Percentiles rank a stretch among this genome's conserved stretches.
These are phyloP conservation scores for Elymus sibiricus DNA, from an alignment of 176 grass and related monocot genomes.

Conservation along the genomic window DNA sequence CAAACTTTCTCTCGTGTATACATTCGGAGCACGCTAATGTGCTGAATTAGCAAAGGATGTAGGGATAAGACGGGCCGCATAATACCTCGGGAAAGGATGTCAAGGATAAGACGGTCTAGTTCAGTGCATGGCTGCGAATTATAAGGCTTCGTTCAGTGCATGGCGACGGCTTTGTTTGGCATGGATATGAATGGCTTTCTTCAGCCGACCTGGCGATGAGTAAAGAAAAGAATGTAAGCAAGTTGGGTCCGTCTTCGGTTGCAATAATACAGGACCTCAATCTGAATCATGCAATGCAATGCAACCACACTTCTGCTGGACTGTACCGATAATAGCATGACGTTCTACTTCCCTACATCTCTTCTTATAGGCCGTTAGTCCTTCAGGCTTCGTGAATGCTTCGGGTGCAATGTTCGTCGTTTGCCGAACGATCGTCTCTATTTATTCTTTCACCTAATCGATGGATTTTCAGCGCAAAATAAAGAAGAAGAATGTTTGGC, in stretches of 20 bases:
- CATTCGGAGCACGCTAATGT: not conserved
- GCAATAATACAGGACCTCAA: not conserved
- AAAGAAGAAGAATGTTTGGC: too few species aligned
- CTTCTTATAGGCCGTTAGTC: not conserved
- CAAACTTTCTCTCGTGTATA: not conserved
- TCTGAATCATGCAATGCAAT: not conserved
- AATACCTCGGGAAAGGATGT: not conserved
- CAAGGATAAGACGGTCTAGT: not conserved
- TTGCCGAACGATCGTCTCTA: too few species aligned
- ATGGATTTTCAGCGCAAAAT: not conserved
- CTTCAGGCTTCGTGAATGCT: not conserved
- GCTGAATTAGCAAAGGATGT: not conserved
- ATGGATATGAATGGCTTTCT: not conserved
- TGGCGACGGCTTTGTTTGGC: not conserved
- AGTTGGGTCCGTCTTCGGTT: not conserved
- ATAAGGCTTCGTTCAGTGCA: not conserved
- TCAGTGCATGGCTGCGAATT: not conserved
- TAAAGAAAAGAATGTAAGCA: not conserved
- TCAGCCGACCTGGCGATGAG: not conserved
- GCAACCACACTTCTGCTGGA: not conserved
- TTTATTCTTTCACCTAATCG: not conserved
- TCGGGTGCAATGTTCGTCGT: too few species aligned
- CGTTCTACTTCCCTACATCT: not conserved
- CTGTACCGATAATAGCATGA: not conserved
- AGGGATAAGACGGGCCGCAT: not conserved